Conservation (phyloP, 2,329 filamentous ascomycete genomes). For the Colletotrichum graminicola region DNA sequence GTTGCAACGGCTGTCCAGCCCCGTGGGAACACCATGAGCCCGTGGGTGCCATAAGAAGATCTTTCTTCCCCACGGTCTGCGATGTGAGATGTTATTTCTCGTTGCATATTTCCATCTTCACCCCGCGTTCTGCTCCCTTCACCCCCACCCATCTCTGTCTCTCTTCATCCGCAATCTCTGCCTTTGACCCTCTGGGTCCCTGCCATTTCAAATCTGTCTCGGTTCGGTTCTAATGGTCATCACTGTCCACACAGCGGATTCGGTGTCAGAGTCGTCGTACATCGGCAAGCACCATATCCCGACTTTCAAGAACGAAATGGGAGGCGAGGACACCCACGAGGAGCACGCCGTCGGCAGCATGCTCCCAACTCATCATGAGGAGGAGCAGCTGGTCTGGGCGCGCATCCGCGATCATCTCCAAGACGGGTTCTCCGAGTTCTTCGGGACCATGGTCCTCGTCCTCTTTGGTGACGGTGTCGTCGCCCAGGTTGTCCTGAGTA, state of each 20-base stretch:
- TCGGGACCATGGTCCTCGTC: slow-evolving; percentile 75
- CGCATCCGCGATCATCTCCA: slow-evolving; percentile 62
- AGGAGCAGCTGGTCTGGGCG: slow-evolving; percentile 60
- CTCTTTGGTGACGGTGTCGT: slow-evolving; percentile 79
- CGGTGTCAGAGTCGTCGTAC: slow-evolving; percentile 52
- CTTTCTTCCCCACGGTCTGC: slow-evolving; percentile 40
- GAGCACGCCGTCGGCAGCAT: slow-evolving; percentile 41
- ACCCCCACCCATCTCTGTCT: slow-evolving; percentile 4
- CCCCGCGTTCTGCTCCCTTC: slow-evolving; percentile 20
- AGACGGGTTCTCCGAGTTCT: slow-evolving; percentile 75
- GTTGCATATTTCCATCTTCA: slow-evolving; percentile 20
- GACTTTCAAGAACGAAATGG: slow-evolving; percentile 51
- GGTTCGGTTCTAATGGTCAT: slow-evolving; percentile 48
- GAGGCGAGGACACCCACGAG: slow-evolving; percentile 41
- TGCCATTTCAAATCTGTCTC: slow-evolving; percentile 16
- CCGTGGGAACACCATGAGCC: slow-evolving; percentile 32
- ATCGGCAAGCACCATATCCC: slow-evolving; percentile 49
- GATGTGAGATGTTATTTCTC: slow-evolving; percentile 31
- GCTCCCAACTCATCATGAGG: slow-evolving; percentile 39
- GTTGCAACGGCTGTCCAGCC: slow-evolving; percentile 35
- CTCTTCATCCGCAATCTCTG: slow-evolving; percentile 15
- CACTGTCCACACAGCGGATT: slow-evolving; percentile 46
- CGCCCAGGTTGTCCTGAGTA: slow-evolving; percentile 74
- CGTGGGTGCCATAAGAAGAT: slow-evolving; percentile 43
- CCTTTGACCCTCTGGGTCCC: slow-evolving; percentile 23